Conservation (phyloP, 371 early-diverging fungal genomes). For the Dentiscutata heterogama region DNA sequence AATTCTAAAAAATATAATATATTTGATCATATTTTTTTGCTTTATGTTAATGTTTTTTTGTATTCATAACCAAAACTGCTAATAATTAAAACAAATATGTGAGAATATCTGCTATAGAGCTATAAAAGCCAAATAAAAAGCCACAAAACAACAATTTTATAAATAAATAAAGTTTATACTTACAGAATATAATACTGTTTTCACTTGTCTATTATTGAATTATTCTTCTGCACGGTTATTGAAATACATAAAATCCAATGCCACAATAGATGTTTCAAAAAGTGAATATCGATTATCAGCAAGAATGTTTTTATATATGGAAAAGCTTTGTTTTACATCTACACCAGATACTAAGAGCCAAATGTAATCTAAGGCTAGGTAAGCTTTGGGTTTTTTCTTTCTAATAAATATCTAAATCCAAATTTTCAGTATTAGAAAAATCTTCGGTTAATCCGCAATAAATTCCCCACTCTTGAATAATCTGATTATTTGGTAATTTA, state of each 20-base stretch:
- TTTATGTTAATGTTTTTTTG: no score
- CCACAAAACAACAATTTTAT: no score
- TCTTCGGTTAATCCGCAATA: neutral
- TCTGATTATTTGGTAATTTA: neutral
- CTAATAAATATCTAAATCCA: constrained; percentile 12
- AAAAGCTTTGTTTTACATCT: constrained; percentile 14
- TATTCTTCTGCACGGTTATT: no score
- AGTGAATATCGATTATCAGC: neutral
- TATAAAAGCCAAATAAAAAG: no score
- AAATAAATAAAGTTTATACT: no score
- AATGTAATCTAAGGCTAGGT: constrained; percentile 22
- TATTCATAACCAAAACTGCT: no score
- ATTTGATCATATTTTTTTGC: no score
- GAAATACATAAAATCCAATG: constrained; percentile 1
- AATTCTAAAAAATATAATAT: no score
- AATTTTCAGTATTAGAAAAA: neutral
- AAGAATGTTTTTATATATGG: constrained; percentile 9
- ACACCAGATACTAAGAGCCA: constrained; percentile 13
- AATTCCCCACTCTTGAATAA: constrained; percentile 6
- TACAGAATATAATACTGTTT: no score
- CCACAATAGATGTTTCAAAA: neutral
- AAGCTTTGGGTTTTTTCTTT: constrained; percentile 6
- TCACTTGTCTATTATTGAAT: no score
- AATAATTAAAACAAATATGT: no score
- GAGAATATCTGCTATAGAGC: no score